Base-by-base conservation (phyloP, 2,329 filamentous ascomycete genomes). In the Herpotrichia juniperi region DNA sequence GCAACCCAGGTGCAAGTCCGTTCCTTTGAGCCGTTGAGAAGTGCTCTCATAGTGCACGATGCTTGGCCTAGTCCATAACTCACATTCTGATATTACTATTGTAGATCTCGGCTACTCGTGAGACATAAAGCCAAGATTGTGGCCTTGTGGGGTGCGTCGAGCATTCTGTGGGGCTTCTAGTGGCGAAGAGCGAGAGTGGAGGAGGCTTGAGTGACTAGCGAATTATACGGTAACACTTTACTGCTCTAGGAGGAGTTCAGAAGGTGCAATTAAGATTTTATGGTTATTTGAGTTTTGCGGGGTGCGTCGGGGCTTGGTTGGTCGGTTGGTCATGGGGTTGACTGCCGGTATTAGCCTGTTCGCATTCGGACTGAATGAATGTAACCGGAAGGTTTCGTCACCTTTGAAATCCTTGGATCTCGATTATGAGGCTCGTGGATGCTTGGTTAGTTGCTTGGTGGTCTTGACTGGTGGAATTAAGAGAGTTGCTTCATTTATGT, bases 321-420 rank as follows among this genome's bases (percentile, higher is more conserved):
- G 26, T 45, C 34, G n/a, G 56, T 62, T 43, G 22, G 51, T 42
- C 37, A 42, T 35, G 48, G 46, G n/a, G n/a, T n/a, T 46, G 56
- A 56, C 42, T 68, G 54, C 60, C 54, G 59, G 56, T 32, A 66
- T 70, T 71, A 72, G 64, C 61, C 67, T 68, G 63, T 57, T 40
- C 37, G 37, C 21, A 14, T 24, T 60, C 32, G 53, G 47, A 42
- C 31, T 48, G 49, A 42, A 37, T 25, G 42, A 63, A 31, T 62
- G 59, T 58, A 68, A 45, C 66, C 66, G 63, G 57, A 39, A 54
- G 48, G 44, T 51, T 53, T 54, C 53, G 42, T 43, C 44, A 51
- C 56, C 54, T 17, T 50, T 12, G n/a, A 42, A 24, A 21, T 19
- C 19, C 43, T 35, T 46, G 24, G 16, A 9, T 4, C 21, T 17